Evolutionary conservation across 768 basidiomycete genomes (phyloP).

Genomic region (Suillus lakei): DNA sequence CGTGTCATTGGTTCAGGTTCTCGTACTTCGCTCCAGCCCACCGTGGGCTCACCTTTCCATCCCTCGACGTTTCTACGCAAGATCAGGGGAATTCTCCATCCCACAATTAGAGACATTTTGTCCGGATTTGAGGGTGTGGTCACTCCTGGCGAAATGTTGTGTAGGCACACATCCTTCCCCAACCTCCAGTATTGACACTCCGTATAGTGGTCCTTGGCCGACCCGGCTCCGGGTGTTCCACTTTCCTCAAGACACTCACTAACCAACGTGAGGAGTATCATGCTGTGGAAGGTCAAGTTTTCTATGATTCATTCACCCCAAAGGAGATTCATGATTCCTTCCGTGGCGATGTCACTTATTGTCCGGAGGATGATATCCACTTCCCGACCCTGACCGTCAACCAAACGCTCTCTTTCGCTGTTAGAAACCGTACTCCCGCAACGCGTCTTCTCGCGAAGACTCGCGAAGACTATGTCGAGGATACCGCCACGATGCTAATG

Average conservation of each 20-base stretch:
- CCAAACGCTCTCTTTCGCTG: conserved; percentile 74
- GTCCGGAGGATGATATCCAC: too few relatives aligned
- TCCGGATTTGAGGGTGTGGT: conserved; percentile 58
- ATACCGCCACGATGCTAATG: conserved; percentile 49
- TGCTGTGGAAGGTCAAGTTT: conserved; percentile 67
- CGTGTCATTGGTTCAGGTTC: too few relatives aligned
- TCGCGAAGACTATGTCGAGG: conserved; percentile 33
- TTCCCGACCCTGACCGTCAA: conserved; percentile 80
- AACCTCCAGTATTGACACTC: too few relatives aligned
- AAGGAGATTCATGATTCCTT: conserved; percentile 64
- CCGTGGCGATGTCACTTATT: conserved; percentile 82
- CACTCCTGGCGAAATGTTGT: conserved; percentile 67
- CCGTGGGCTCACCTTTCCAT: too few relatives aligned
- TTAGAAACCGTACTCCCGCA: conserved; percentile 69
- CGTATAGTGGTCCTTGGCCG: conserved; percentile 80
- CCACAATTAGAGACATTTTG: too few relatives aligned
- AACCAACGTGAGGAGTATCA: conserved; percentile 76
- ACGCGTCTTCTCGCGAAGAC: conserved; percentile 48
- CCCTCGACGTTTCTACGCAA: too few relatives aligned
- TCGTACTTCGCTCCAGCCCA: too few relatives aligned
- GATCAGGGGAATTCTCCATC: too few relatives aligned
- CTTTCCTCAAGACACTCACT: conserved; percentile 80
- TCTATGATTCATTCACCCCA: conserved; percentile 77
- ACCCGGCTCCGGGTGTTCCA: conserved; percentile 84
- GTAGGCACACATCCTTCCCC: conserved; percentile 44